phyloP scores from a whole-genome alignment of 2,329 filamentous ascomycete genomes.

The Arthrobotrys entomopaga region DNA sequence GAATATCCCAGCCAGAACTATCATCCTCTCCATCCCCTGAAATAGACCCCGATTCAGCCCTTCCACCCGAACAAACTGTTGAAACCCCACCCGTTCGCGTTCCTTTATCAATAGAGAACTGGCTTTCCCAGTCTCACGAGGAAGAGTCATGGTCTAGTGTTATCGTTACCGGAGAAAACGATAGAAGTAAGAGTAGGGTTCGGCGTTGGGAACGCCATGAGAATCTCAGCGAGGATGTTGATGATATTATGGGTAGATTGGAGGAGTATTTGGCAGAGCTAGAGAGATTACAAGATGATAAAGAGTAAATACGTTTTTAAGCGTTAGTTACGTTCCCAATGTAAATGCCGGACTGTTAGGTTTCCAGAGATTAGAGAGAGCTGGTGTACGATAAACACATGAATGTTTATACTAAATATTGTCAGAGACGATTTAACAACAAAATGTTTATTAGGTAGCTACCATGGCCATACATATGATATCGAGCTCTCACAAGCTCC shows the following conservation, averaged over 20 bases:
- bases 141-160: slow-evolving; percentile 1
- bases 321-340: too few species aligned
- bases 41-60: too few species aligned
- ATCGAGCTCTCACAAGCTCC: background rate
- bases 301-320: background rate
- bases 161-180: background rate
- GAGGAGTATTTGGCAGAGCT: slow-evolving; percentile 5
- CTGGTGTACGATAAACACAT: too few species aligned
- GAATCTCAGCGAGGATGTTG: background rate
- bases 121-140: background rate
- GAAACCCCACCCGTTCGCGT: too few species aligned
- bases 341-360: too few species aligned
- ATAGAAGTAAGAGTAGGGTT: background rate
- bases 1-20: background rate
- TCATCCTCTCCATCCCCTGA: background rate
- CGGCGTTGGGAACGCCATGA: background rate
- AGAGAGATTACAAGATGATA: slow-evolving; percentile 3
- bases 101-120: background rate
- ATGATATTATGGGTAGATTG: slow-evolving; percentile 1
- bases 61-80: too few species aligned
- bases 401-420: too few species aligned
- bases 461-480: background rate
- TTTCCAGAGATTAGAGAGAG: too few species aligned
- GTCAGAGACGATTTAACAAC: too few species aligned
- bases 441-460: background rate